Conservation (phyloP, 768 basidiomycete species). For the Polyporus arcularius region DNA sequence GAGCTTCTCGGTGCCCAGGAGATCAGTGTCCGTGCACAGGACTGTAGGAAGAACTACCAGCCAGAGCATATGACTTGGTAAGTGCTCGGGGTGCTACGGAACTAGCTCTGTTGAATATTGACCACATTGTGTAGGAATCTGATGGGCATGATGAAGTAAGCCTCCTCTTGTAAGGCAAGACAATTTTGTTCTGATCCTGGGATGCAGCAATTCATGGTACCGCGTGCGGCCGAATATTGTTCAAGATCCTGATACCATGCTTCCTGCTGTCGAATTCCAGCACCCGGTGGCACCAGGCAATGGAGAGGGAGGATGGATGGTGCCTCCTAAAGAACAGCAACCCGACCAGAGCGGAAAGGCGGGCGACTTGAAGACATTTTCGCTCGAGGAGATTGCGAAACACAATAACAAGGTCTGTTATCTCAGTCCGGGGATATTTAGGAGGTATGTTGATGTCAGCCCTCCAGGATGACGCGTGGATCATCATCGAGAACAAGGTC, state of each 20-base stretch:
- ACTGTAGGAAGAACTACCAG: conserved; percentile 20
- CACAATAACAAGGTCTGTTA: conserved; percentile 37
- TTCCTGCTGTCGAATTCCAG: conserved; percentile 10
- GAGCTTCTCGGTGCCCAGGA: conserved; percentile 14
- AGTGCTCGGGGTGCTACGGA: not conserved
- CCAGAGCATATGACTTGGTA: conserved; percentile 24
- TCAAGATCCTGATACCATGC: conserved; percentile 4
- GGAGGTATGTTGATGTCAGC: not conserved
- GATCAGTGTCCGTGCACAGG: conserved; percentile 18
- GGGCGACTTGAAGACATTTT: conserved; percentile 18
- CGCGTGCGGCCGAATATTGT: conserved; percentile 13
- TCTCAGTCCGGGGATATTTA: not conserved
- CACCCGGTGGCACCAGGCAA: conserved; percentile 20
- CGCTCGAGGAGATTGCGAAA: conserved; percentile 43
- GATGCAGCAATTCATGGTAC: conserved; percentile 23
- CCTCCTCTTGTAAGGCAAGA: not conserved
- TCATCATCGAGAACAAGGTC: conserved; percentile 45
- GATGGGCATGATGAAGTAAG: conserved; percentile 27
- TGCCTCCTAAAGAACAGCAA: conserved; percentile 1
- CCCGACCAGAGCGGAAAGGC: not conserved
- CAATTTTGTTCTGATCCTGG: not conserved
- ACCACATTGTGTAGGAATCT: conserved; percentile 12
- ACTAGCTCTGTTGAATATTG: not conserved
- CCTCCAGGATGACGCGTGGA: conserved; percentile 45
- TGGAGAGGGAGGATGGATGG: conserved; percentile 25